Base-by-base conservation (phyloP, 1,284 basidiomycete species). In the Gastroboletus turbinatus region DNA sequence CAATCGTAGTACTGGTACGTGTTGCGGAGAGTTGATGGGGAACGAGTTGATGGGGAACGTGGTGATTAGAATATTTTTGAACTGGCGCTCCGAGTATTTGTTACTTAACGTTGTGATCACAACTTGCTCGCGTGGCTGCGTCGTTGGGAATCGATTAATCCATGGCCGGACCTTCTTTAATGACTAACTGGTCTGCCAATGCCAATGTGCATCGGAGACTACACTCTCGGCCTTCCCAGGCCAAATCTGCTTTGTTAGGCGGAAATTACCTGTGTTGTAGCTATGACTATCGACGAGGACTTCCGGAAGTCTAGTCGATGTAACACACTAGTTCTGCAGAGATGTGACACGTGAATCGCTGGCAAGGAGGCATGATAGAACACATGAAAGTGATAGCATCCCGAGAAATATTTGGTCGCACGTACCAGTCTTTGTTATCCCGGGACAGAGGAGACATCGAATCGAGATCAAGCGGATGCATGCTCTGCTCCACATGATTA, bases 1-100 rank as follows among this genome's bases (percentile, higher is more conserved):
- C 76, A 67, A 9, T 63, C 1, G 16, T 8, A 1, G 19, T 2
- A 5, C 0, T 1, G 16, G 19, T 9, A 14, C 0, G 35, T 25
- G 67, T 56, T 4, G 33, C 2, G 11, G 70, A 3, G 33, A 8
- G 36, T 27, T 1, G 7, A 27, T 9, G 0, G 21, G 23, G 2
- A 19, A 32, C 2, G 11, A 8, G 36, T 27, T 1, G 7, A 27
- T 9, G 0, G 21, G 23, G 2, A 19, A 32, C 2, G 11, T 21
- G 1, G 54, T 52, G 11, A 53, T 5, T 0, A 58, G 6, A 4
- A 61, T 27, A 23, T 35, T 16, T 7, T 5, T 10, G 17, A 10
- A 10, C 5, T 14, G 32, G 13, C 32, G 14, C 32, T 14, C 32
- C 13, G 30, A 30, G 11, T 13, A 10, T 30, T 32, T 1, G 32